Evolutionary conservation across 2,329 filamentous ascomycete species (phyloP).

Genomic region (Lasiodiplodia gonubiensis): DNA sequence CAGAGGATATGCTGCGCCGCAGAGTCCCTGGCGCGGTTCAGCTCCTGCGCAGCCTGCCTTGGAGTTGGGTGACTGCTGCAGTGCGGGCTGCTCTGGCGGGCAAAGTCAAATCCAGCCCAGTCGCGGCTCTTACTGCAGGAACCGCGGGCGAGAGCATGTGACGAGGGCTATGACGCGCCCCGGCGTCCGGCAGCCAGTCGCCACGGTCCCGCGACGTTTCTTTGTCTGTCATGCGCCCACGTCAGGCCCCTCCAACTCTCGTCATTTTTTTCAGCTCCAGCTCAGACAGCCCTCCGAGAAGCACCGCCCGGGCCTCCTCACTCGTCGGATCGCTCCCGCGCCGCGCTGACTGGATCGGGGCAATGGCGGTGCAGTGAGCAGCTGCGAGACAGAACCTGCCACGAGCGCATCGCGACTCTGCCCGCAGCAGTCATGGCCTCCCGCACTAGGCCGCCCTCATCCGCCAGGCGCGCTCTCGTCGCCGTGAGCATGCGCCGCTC

Average conservation of each 20-base stretch:
- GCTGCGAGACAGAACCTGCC: constrained; percentile 21
- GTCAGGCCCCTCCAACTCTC: constrained; percentile 21
- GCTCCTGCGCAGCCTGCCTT: not conserved
- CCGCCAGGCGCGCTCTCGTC: constrained; percentile 11
- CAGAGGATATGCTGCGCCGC: not conserved
- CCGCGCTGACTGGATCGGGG: constrained; percentile 13
- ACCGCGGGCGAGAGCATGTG: constrained; percentile 11
- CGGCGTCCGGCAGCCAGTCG: not conserved
- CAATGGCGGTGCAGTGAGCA: constrained; percentile 13
- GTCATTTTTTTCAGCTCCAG: constrained; percentile 11
- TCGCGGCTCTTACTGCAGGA: constrained; percentile 21
- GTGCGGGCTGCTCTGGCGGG: not conserved
- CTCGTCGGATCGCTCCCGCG: constrained; percentile 4
- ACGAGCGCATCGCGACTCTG: constrained; percentile 24
- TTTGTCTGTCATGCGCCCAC: constrained; percentile 24
- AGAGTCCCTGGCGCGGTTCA: not conserved
- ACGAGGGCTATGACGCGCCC: constrained; percentile 9
- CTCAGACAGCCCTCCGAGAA: not conserved
- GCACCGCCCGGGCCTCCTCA: constrained; percentile 3
- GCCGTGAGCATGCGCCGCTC: constrained; percentile 3
- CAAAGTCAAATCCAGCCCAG: constrained; percentile 5
- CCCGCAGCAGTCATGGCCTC: constrained; percentile 7
- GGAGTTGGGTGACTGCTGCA: constrained; percentile 1
- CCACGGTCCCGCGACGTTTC: constrained; percentile 9
- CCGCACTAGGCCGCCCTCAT: constrained; percentile 9